Base-by-base conservation (phyloP, 768 basidiomycete species). In the Pisolithus tinctorius region DNA sequence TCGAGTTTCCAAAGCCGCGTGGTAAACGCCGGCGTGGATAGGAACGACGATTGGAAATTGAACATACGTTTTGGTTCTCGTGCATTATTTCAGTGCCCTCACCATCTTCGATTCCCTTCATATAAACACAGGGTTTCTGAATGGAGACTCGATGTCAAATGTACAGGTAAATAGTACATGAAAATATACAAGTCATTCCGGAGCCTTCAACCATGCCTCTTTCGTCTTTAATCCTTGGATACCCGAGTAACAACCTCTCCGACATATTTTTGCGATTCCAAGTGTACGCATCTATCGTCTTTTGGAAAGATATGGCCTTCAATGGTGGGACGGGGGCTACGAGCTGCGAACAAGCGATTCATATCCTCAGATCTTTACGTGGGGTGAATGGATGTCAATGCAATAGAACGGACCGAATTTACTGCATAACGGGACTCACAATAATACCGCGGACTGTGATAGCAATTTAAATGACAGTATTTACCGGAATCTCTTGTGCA, bases 1-100 rank as follows among this genome's bases (percentile, higher is more conserved):
- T 95, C 1, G 74, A 78, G 54, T 96, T 96, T 69, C 93, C 93
- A 0, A 88, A 87, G 61, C 75, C 78, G 20, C 63, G 70, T 23
- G 49, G 56, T 26, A 72, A 61, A 56, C 68, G 71, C 47, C 65
- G 69, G 9, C 31, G 31, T 34, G 13, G 20, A 2, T 67, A 54
- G 60, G 11, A 31, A 29, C 20, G 7, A 3, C 17, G 14, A n/a
- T 4, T 27, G 9, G 8, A 8, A 29, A 7, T 4, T 10, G 29
- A 5, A 14, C 45, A 31, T 6, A 17, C 4, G 6, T 23, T 27
- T n/a, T 45, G 29, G 27, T 34, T 29, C 2, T 45, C 13, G 2
- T 13, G 14, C 25, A 6, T 25, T 10, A 23, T n/a, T 17, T 40
- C 17, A 13, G 17, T 40, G 39, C 8, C 9, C 39, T 40, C 31